Evolutionary conservation across 108 stramenopile genomes (phyloP).

Genomic region (Pseudonitzschia pungens): DNA sequence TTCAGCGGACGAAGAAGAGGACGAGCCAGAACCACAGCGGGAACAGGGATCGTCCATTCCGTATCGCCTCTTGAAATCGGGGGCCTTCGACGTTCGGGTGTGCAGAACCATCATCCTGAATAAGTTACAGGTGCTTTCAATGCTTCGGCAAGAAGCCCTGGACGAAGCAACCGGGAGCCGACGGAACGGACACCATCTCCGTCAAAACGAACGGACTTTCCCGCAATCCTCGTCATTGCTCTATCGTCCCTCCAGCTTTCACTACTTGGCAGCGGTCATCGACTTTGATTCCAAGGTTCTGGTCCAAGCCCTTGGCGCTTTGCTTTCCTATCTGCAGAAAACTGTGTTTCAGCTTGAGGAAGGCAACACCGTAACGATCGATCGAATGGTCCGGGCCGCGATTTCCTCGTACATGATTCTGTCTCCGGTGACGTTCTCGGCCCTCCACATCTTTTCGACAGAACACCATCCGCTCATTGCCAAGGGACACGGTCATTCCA

Average conservation of each 20-base stretch:
- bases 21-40: background rate
- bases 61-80: slow-evolving; percentile 75
- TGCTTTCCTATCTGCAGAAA: slow-evolving; percentile 67
- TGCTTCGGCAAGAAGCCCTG: slow-evolving; percentile 37
- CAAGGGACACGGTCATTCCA: slow-evolving; percentile 53
- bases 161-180: background rate
- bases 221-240: background rate
- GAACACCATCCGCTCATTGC: slow-evolving; percentile 81
- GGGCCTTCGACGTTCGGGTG: slow-evolving; percentile 62
- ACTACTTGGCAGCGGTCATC: slow-evolving; percentile 72
- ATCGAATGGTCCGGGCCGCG: slow-evolving; percentile 52
- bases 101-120: slow-evolving; percentile 70
- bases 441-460: slow-evolving; percentile 79
- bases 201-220: background rate
- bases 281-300: slow-evolving; percentile 79
- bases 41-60: slow-evolving; percentile 41
- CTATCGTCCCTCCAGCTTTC: slow-evolving; percentile 45
- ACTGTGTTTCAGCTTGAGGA: slow-evolving; percentile 77
- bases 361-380: slow-evolving; percentile 59
- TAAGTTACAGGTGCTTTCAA: slow-evolving; percentile 66
- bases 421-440: slow-evolving; percentile 52
- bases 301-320: slow-evolving; percentile 72
- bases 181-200: slow-evolving; percentile 14
- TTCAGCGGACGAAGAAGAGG: slow-evolving; percentile 7
- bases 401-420: slow-evolving; percentile 62